Evolutionary conservation across 441 rosid species (phyloP), one percentile per base, ranked within the genome.

Genomic region (Breynia disticha): DNA sequence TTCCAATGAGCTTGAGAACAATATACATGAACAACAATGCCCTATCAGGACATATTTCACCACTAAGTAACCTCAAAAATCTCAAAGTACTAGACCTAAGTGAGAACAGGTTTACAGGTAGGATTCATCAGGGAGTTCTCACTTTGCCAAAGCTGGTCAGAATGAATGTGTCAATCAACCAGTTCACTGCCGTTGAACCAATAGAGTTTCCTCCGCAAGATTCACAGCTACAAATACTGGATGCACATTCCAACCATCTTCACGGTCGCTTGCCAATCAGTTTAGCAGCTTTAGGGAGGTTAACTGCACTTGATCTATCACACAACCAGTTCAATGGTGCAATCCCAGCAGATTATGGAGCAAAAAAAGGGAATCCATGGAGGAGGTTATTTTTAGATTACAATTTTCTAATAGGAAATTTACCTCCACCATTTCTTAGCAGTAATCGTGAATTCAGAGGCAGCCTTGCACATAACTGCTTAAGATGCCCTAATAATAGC

Each of bases 381-480:
- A 76, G 62, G 70, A 64, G 58, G 56, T 55, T 77, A 56, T 73
- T 66, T 73, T 64, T 80, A 38, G 76, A 78, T 58, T 55, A 75
- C 58, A 80, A 83, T 63, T 73, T 74, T 66, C 79, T 73, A 1
- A 22, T 67, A 13, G 90, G 85, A 42, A 52, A 57, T 60, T 64
- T 78, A 51, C 83, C 90, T 12, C 54, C 46, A 7, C 63, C 72
- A 72, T 72, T 79, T 46, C 15, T 22, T 63, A 53, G 48, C 14
- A 22, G 64, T 49, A 57, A 57, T 68, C 32, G 32, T 7, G 32
- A 24, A 24, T 24, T 24, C 19, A 68, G 58, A 72, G 83, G 83
- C 49, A 83, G 70, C 61, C 71, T 83, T 60, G 79, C 80, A 1
- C 63, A 57, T 50, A 83, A 80, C 66, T 75, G 83, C 66, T 68